These are phyloP conservation scores for Pterula multifida DNA, from an alignment of 1,284 basidiomycete genomes.

Conservation along the genomic window DNA sequence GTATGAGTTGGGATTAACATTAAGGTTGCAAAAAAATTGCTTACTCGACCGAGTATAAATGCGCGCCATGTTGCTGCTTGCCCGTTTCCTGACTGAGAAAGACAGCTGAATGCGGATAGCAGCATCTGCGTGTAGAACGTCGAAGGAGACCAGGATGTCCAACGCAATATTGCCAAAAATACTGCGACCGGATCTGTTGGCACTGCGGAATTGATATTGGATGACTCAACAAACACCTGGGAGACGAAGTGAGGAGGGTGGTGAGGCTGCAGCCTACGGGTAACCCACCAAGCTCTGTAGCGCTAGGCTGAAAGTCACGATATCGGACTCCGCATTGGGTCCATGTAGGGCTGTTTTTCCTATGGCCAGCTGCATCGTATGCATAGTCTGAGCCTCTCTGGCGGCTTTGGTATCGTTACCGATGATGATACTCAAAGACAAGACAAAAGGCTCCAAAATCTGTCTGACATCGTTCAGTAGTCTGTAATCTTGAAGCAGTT, in stretches of 20 bases:
- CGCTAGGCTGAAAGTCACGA: conserved; percentile 47
- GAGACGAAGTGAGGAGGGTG: conserved; percentile 29
- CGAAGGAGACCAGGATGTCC: conserved; percentile 52
- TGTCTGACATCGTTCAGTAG: conserved; percentile 38
- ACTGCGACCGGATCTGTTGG: conserved; percentile 49
- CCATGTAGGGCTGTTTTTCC: conserved; percentile 45
- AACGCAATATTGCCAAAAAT: conserved; percentile 46
- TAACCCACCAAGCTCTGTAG: conserved; percentile 43
- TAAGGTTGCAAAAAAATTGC: conserved; percentile 11
- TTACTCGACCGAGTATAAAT: conserved; percentile 61
- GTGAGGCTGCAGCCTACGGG: conserved; percentile 6
- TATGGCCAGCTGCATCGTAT: conserved; percentile 42
- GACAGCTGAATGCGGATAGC: conserved; percentile 44
- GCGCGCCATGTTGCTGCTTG: conserved; percentile 47
- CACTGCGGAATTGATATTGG: conserved; percentile 14
- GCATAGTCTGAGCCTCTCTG: conserved; percentile 56
- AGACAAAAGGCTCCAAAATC: conserved; percentile 44
- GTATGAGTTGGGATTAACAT: conserved; percentile 6
- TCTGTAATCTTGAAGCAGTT: conserved; percentile 38
- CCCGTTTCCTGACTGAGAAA: conserved; percentile 33
- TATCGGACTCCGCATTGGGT: conserved; percentile 49
- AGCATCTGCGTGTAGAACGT: conserved; percentile 62
- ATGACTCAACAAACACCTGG: conserved; percentile 37
- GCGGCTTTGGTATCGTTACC: conserved; percentile 58
- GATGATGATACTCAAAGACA: conserved; percentile 46